phyloP scores from a whole-genome alignment of 805 yeast species.

The Cyberlindnera meyerae region DNA sequence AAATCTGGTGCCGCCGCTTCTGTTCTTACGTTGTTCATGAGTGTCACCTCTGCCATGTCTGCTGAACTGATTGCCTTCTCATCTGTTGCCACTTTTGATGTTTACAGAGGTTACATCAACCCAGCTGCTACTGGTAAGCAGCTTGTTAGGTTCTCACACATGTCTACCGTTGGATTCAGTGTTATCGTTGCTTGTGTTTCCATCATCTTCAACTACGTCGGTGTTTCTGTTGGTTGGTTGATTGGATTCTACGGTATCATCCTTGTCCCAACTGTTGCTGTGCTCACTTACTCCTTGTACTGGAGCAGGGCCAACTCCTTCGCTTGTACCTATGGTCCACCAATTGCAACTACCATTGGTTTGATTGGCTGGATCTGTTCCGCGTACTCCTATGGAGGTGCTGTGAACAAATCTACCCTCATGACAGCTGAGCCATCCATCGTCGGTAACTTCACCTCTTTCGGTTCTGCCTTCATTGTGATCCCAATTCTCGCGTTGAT shows the following conservation, averaged over 20 bases:
- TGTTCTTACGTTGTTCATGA: slow-evolving; percentile 36
- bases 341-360: slow-evolving; percentile 23
- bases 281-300: slow-evolving; percentile 32
- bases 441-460: slow-evolving; percentile 21
- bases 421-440: slow-evolving; percentile 15
- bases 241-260: slow-evolving; percentile 36
- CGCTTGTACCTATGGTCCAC: slow-evolving; percentile 23
- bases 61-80: slow-evolving; percentile 40
- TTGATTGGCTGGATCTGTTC: slow-evolving; percentile 25
- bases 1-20: slow-evolving; percentile 38
- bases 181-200: slow-evolving; percentile 35
- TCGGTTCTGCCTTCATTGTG: slow-evolving; percentile 29
- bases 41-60: slow-evolving; percentile 39
- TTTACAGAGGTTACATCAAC: slow-evolving; percentile 36
- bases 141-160: slow-evolving; percentile 32
- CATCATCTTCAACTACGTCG: slow-evolving; percentile 36
- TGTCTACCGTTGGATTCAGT: slow-evolving; percentile 35
- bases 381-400: slow-evolving; percentile 17
- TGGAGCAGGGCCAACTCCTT: slow-evolving; percentile 21
- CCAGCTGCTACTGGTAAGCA: slow-evolving; percentile 36
- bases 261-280: slow-evolving; percentile 33
- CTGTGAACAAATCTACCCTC: slow-evolving; percentile 17
- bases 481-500: slow-evolving; percentile 27
- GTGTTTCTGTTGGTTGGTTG: slow-evolving; percentile 39
- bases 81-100: slow-evolving; percentile 35